A percentile compares a stretch with the other conserved stretches of the same genome.
Conservation (phyloP, 2,329 filamentous ascomycete genomes). For the Nannizzia gypsea region DNA sequence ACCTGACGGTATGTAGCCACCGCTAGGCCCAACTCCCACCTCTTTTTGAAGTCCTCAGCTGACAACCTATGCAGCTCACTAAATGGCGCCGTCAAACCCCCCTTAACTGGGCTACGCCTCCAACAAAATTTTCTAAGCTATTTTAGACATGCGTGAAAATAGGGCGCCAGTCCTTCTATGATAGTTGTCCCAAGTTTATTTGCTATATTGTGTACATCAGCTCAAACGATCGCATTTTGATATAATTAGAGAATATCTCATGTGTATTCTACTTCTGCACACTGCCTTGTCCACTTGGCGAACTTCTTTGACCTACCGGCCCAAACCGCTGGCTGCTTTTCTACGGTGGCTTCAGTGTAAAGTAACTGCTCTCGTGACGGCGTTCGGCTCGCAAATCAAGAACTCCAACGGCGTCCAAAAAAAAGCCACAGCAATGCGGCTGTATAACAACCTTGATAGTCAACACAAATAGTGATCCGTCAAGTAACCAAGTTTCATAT, state of each 20-base stretch:
- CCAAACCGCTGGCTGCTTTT: background rate
- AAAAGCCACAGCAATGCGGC: background rate
- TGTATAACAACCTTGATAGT: background rate
- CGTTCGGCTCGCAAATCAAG: background rate
- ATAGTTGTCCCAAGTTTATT: conserved; percentile 22
- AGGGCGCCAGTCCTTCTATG: conserved; percentile 6
- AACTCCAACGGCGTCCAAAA: background rate
- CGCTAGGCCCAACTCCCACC: conserved; percentile 20
- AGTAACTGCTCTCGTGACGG: background rate
- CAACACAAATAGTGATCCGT: background rate
- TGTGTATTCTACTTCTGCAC: background rate
- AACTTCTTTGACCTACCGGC: background rate
- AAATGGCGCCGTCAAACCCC: background rate
- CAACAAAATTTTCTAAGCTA: background rate
- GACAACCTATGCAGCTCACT: conserved; percentile 16
- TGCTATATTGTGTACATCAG: conserved; percentile 34
- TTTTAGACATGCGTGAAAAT: background rate
- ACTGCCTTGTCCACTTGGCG: background rate
- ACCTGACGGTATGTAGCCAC: conserved; percentile 67
- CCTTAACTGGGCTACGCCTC: background rate
- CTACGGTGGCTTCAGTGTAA: background rate
- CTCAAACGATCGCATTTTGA: conserved; percentile 9
- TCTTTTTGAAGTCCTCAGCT: conserved; percentile 14
- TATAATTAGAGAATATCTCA: conserved; percentile 3
- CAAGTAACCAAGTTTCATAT: background rate